A percentile compares a stretch with the other conserved stretches of the same genome.
phyloP scores from a whole-genome alignment of 2,329 filamentous ascomycete genomes.

The Chrysoporthe deuterocubensis region DNA sequence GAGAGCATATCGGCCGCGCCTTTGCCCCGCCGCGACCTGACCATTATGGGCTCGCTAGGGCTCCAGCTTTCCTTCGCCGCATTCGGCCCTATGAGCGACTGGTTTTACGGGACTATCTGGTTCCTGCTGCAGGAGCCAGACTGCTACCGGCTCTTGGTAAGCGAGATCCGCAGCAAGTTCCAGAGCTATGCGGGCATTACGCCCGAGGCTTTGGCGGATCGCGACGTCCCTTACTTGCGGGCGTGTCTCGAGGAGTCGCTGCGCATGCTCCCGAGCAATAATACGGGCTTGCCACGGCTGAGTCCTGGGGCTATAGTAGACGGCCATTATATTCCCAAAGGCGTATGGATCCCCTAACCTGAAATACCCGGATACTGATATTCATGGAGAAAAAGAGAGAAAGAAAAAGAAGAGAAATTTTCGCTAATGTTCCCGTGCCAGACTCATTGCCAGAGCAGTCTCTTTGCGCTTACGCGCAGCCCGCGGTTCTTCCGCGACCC shows the following conservation, averaged over 20 bases:
- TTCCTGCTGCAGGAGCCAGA: neutral
- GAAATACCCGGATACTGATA: neutral
- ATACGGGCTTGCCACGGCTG: conserved; percentile 1
- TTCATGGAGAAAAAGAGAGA: too few relatives aligned
- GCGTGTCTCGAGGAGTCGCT: conserved; percentile 13
- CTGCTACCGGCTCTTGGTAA: neutral
- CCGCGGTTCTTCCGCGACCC: conserved; percentile 10
- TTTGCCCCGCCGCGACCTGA: too few relatives aligned
- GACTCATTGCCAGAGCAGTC: neutral
- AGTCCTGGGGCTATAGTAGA: conserved; percentile 10
- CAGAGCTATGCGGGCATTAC: conserved; percentile 1
- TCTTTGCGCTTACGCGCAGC: conserved; percentile 6
- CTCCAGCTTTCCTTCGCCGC: too few relatives aligned
- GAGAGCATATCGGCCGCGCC: neutral
- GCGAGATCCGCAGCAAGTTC: conserved; percentile 7
- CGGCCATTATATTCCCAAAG: conserved; percentile 9
- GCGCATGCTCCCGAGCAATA: neutral
- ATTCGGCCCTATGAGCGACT: conserved; percentile 14
- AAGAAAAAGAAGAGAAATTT: too few relatives aligned
- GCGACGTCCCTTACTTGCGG: neutral
- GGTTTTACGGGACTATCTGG: neutral
- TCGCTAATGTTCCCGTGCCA: neutral
- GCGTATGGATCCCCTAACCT: neutral
- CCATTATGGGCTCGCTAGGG: neutral
- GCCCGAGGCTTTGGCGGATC: neutral